phyloP scores from a whole-genome alignment of 2,329 filamentous ascomycete species.

The Scedosporium apiospermum region DNA sequence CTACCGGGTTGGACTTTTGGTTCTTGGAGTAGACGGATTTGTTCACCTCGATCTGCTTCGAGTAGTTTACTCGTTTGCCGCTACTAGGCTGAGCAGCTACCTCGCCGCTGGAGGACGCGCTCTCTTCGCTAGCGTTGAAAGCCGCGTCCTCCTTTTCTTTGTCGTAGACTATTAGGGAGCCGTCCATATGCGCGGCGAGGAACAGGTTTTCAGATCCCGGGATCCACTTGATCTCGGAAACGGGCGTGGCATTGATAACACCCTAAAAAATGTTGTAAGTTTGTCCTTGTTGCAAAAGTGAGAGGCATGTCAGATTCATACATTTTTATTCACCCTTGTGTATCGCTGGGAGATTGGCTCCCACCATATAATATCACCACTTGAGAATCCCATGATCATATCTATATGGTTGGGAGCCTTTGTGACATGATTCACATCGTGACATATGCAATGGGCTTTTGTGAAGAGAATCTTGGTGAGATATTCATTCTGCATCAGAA shows the following conservation, averaged over 20 bases:
- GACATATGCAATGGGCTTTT: conserved; percentile 88
- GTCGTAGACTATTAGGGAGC: conserved; percentile 85
- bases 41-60: conserved; percentile 44
- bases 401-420: conserved; percentile 76
- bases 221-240: conserved; percentile 86
- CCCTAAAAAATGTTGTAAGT: conserved; percentile 48
- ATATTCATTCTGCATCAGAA: conserved; percentile 59
- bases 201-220: conserved; percentile 91
- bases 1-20: conserved; percentile 86
- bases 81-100: conserved; percentile 11
- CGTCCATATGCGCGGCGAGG: conserved; percentile 85
- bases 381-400: conserved; percentile 90
- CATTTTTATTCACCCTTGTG: conserved; percentile 91
- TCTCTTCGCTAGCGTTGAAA: conserved; percentile 62
- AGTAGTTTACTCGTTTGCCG: conserved; percentile 15
- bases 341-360: conserved; percentile 96
- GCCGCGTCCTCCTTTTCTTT: conserved; percentile 89
- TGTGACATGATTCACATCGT: conserved; percentile 80
- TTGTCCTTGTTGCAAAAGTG: neutral
- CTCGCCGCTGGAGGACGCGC: conserved; percentile 23
- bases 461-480: conserved; percentile 95
- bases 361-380: conserved; percentile 97
- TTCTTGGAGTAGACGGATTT: conserved; percentile 93
- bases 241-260: conserved; percentile 74
- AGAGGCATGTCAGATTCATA: conserved; percentile 25